Base-by-base conservation (phyloP, 2,329 filamentous ascomycete genomes). In the Diaporthe citri region DNA sequence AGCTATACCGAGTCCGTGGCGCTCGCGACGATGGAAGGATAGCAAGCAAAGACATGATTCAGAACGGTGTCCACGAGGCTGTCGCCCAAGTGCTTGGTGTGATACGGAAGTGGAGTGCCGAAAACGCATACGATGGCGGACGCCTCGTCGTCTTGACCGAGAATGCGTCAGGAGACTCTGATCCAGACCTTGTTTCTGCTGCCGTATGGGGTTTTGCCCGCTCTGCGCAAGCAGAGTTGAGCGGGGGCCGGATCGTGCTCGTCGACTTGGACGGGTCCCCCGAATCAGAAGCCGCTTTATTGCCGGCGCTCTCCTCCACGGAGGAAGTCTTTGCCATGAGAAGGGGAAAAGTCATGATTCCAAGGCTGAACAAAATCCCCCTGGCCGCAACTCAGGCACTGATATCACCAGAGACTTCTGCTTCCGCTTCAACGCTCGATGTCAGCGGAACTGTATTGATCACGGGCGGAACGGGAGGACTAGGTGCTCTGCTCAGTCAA, bases 381-480 rank as follows among this genome's bases (percentile, higher is more conserved):
- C 8, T 52, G 4, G 46, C 31, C 1, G 2, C 34, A 5, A 7
- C 4, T 17, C 56, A 25, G 22, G 20, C 12, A 1, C 22, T 15
- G 8, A 22, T 17, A 3, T 17, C 57, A 4, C 9, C 48, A 1
- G 15, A 52, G 34, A 25, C 31, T 2, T 25, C 31, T 3, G n/a
- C 15, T 28, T 39, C 34, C 9, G 4, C 17, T 41, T 55, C 64
- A 41, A 41, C 46, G 13, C 48, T 69, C 10, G 64, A 69, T 8
- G 22, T 55, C 8, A 69, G 34, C 34, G 64, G 64, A n/a, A 69
- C 64, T 2, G 64, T 69, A 10, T n/a, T 69, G 15, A 69, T 69
- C n/a, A 69, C 64, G 10, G 64, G 64, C 4, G 64, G n/a, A 12
- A 69, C 48, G 9, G 64, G 64, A 10, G 64, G 48, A n/a, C 46